Evolutionary conservation across 441 rosid species (phyloP).

Genomic region (Gossypium trilobum): DNA sequence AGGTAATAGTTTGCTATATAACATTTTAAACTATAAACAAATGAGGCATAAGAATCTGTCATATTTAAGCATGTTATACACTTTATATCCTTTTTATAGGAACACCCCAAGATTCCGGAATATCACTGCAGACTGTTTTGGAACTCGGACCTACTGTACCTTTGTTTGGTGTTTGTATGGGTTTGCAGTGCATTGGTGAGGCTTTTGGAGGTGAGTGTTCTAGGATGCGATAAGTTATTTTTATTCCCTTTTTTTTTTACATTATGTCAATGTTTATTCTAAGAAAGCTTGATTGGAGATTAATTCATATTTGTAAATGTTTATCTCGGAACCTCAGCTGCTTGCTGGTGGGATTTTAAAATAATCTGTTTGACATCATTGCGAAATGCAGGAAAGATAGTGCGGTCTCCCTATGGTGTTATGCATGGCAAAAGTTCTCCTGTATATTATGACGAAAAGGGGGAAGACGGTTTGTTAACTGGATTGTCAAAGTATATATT

Average conservation of each 20-base stretch:
- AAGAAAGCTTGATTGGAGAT: neutral
- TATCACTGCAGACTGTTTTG: slow-evolving; percentile 77
- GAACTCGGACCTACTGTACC: slow-evolving; percentile 85
- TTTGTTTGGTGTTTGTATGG: slow-evolving; percentile 92
- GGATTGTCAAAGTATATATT: slow-evolving; percentile 62
- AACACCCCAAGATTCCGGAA: slow-evolving; percentile 83
- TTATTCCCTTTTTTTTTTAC: neutral
- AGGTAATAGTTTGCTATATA: slow-evolving; percentile 33
- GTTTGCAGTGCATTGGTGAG: slow-evolving; percentile 94
- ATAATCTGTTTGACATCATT: slow-evolving; percentile 4
- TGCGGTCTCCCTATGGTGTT: slow-evolving; percentile 78
- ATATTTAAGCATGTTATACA: neutral
- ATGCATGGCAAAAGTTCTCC: slow-evolving; percentile 93
- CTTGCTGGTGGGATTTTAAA: slow-evolving; percentile 3
- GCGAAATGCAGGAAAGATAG: slow-evolving; percentile 64
- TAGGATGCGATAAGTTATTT: neutral
- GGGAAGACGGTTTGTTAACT: slow-evolving; percentile 62
- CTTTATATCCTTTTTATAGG: slow-evolving; percentile 33
- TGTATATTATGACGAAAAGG: slow-evolving; percentile 77
- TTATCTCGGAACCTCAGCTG: neutral
- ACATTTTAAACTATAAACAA: neutral
- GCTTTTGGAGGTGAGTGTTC: slow-evolving; percentile 80
- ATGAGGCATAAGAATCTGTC: neutral
- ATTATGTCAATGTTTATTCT: neutral
- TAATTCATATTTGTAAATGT: neutral